These are phyloP conservation scores for Aphanomyces stellatus DNA, from an alignment of 352 stramenopile genomes.

Conservation along the genomic window DNA sequence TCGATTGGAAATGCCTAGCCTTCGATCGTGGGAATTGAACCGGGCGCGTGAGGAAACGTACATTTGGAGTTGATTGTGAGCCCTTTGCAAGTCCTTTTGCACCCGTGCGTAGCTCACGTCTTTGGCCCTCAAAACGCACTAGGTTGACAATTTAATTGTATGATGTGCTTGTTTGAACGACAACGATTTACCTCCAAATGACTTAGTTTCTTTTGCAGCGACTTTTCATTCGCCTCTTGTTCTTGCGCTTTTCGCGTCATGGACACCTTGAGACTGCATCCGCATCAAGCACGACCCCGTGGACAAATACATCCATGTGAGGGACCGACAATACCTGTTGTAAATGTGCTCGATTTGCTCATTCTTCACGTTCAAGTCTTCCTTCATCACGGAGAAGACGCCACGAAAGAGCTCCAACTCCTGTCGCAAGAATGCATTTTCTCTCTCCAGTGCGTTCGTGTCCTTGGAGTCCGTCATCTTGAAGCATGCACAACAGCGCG, in stretches of 20 bases:
- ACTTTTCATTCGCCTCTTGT: slow-evolving; percentile 22
- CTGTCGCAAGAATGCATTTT: slow-evolving; percentile 21
- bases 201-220: slow-evolving; percentile 18
- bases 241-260: slow-evolving; percentile 13
- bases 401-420: slow-evolving; percentile 27
- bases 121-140: slow-evolving; percentile 3
- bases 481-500: no score
- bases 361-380: slow-evolving; percentile 31
- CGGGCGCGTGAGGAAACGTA: no score
- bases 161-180: no score
- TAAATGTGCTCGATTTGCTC: slow-evolving; percentile 31
- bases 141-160: no score
- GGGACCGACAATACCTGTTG: slow-evolving; percentile 20
- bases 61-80: not conserved
- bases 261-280: no score
- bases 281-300: no score
- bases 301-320: not conserved
- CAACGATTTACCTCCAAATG: slow-evolving; percentile 18
- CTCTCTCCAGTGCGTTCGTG: not conserved
- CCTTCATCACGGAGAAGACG: slow-evolving; percentile 26
- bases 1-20: not conserved
- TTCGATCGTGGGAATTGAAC: not conserved
- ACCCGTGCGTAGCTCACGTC: not conserved
- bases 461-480: not conserved
- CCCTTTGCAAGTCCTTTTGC: not conserved